Conservation (phyloP, 306 rosid species). For the Lathyrus oleraceus region DNA sequence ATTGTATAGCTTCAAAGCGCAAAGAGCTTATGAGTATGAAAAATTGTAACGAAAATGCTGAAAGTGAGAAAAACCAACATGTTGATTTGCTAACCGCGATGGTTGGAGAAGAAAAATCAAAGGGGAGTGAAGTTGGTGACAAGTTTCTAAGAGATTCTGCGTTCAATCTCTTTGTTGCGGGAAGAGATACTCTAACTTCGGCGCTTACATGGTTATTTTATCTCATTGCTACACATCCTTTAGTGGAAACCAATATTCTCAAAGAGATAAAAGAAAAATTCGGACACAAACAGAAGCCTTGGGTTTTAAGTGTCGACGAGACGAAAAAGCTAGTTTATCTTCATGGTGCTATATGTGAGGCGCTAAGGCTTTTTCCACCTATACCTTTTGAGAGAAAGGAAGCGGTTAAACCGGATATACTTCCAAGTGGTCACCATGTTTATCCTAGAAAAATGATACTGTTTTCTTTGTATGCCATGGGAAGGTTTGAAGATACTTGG, state of each 20-base stretch:
- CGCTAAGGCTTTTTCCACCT: constrained; percentile 37
- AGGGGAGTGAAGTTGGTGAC: not conserved
- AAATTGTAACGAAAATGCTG: not conserved
- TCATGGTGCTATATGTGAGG: constrained; percentile 41
- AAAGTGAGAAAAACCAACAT: not conserved
- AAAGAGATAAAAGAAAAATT: constrained; percentile 36
- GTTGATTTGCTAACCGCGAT: constrained; percentile 43
- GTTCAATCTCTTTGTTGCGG: not conserved
- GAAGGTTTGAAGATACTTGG: too few species aligned
- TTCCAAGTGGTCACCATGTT: too few species aligned
- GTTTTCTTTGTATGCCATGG: too few species aligned
- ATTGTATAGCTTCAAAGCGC: constrained; percentile 38
- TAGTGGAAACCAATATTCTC: constrained; percentile 6
- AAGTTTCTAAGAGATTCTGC: constrained; percentile 34
- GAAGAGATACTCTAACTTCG: not conserved
- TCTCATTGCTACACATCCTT: too few species aligned
- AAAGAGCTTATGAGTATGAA: constrained; percentile 1
- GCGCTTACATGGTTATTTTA: too few species aligned
- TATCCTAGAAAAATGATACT: too few species aligned
- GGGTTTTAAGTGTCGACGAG: constrained; percentile 1
- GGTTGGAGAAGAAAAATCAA: not conserved
- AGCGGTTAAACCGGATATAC: constrained; percentile 26
- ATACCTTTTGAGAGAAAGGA: constrained; percentile 42
- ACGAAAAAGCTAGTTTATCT: constrained; percentile 46
- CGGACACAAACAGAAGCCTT: too few species aligned